Evolutionary conservation across 805 yeast species (phyloP).

Genomic region (Candida maltosa): DNA sequence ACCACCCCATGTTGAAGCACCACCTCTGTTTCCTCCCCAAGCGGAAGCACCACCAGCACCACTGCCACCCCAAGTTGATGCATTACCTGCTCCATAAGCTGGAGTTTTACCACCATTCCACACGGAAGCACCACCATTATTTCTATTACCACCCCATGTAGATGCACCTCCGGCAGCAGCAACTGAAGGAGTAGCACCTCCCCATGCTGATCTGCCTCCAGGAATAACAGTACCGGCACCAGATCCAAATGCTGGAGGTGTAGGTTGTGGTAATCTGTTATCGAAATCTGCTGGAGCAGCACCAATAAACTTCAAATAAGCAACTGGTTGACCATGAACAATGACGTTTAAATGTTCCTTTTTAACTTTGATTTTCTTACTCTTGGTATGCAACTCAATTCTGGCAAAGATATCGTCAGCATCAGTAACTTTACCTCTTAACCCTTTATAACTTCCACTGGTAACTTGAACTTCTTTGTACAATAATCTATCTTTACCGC

Average conservation of each 20-base stretch:
- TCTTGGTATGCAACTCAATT: constrained; percentile 89
- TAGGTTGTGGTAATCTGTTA: constrained; percentile 13
- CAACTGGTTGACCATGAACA: constrained; percentile 66
- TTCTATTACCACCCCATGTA: constrained; percentile 24
- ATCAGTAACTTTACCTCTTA: constrained; percentile 89
- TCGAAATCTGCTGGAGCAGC: constrained; percentile 21
- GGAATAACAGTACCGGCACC: not conserved
- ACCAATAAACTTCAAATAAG: constrained; percentile 77
- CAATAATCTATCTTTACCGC: constrained; percentile 79
- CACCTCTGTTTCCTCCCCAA: constrained; percentile 23
- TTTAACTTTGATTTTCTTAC: constrained; percentile 80
- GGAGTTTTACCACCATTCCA: constrained; percentile 22
- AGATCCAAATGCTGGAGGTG: constrained; percentile 34
- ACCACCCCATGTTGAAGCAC: constrained; percentile 25
- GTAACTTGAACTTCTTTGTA: constrained; percentile 83
- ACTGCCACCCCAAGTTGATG: constrained; percentile 25
- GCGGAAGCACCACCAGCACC: constrained; percentile 44
- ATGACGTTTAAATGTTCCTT: constrained; percentile 73
- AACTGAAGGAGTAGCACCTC: constrained; percentile 20
- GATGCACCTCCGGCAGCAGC: constrained; percentile 23
- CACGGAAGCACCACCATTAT: constrained; percentile 19
- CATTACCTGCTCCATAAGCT: constrained; percentile 20
- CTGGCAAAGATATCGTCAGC: constrained; percentile 90
- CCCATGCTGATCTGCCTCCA: constrained; percentile 56
- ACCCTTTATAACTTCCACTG: constrained; percentile 92